These are phyloP conservation scores for Daldinia concentrica DNA, from an alignment of 495 filamentous ascomycete species.

Conservation along the genomic window DNA sequence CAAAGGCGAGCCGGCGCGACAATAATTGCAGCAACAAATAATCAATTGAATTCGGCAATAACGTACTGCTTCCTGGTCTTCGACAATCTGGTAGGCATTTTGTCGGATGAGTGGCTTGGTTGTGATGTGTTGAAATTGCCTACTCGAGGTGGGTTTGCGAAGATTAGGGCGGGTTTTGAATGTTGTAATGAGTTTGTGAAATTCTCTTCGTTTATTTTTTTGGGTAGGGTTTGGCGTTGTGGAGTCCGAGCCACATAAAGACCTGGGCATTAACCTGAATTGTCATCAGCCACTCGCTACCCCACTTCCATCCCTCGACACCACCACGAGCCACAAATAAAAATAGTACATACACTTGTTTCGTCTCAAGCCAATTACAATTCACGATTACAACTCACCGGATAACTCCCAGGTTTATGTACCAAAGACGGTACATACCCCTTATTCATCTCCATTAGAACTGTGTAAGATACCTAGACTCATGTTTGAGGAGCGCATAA, in stretches of 20 bases:
- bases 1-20: slow-evolving; percentile 17
- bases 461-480: too few species aligned
- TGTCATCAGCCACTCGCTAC: slow-evolving; percentile 2
- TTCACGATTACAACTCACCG: neutral
- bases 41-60: slow-evolving; percentile 27
- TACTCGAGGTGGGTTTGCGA: slow-evolving; percentile 33
- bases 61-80: slow-evolving; percentile 88
- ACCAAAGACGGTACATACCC: neutral
- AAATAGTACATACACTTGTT: neutral
- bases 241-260: slow-evolving; percentile 21
- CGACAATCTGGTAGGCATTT: slow-evolving; percentile 83
- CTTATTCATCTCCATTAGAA: neutral
- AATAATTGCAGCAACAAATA: slow-evolving; percentile 40
- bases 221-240: slow-evolving; percentile 38
- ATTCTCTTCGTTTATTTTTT: slow-evolving; percentile 42
- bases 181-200: slow-evolving; percentile 37
- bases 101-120: slow-evolving; percentile 46
- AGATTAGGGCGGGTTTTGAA: slow-evolving; percentile 28
- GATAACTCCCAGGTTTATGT: too few species aligned
- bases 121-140: slow-evolving; percentile 38
- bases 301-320: neutral
- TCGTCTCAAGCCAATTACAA: neutral
- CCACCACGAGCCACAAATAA: neutral
- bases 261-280: neutral
- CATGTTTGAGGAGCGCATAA: neutral